phyloP scores from a whole-genome alignment of 2,329 filamentous ascomycete genomes.

The Berkeleyomyces basicola region DNA sequence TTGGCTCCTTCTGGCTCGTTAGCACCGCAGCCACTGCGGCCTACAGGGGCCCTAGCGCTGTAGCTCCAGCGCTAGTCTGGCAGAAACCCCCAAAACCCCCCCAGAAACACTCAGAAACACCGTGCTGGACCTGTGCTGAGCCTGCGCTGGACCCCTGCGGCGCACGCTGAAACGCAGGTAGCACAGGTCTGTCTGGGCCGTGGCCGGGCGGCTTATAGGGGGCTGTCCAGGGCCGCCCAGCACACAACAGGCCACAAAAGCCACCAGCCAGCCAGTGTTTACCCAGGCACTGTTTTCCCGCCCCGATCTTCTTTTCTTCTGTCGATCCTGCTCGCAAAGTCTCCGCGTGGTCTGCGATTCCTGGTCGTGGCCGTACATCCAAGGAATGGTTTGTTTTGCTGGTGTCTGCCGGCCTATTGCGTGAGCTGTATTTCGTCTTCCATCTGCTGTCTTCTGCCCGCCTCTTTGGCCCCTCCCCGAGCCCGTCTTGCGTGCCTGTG shows the following conservation, averaged over 20 bases:
- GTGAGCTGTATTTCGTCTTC: neutral
- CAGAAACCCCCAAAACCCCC: neutral
- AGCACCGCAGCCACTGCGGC: neutral
- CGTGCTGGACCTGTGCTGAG: neutral
- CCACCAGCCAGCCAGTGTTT: too few relatives aligned
- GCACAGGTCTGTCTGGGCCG: neutral
- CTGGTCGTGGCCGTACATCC: too few relatives aligned
- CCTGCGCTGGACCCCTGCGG: too few relatives aligned
- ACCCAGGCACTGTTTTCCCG: too few relatives aligned
- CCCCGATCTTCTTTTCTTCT: too few relatives aligned
- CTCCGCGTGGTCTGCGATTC: too few relatives aligned
- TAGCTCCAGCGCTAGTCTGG: neutral
- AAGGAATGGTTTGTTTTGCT: neutral
- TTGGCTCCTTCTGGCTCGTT: neutral
- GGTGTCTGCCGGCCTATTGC: neutral
- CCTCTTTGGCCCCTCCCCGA: neutral
- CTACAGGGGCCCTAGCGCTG: neutral
- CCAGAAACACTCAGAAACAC: neutral
- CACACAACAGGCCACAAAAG: too few relatives aligned
- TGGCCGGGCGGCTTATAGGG: neutral
- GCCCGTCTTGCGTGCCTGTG: neutral
- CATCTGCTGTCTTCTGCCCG: neutral
- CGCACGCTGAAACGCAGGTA: neutral
- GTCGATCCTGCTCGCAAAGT: too few relatives aligned
- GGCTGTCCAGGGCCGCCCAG: neutral